Base-by-base conservation (phyloP, 768 basidiomycete species). In the Chalciporus pseudorubinellus region DNA sequence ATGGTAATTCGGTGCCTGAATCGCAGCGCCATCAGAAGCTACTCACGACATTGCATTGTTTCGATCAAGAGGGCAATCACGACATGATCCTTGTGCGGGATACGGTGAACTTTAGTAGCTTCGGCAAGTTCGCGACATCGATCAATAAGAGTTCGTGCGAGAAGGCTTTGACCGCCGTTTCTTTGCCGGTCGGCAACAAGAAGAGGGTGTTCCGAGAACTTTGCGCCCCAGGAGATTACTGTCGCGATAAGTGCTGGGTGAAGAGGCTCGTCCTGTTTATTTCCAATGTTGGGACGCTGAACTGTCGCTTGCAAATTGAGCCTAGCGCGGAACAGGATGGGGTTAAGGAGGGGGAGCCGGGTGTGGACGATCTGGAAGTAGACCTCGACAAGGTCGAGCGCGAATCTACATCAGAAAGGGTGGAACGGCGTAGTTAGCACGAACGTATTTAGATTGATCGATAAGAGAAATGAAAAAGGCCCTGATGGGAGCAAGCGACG, bases 331-430 rank as follows among this genome's bases (percentile, higher is more conserved):
- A 95, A 92, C 59, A 85, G 82, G 21, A 79, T 73, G 51, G 91
- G 90, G 72, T 92, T 89, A 67, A 95, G 82, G 45, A 94, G 80
- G 44, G 94, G 92, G 51, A 91, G 77, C 49, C 94, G 85, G 21
- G 89, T 87, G 69, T 95, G 92, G 36, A 91, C 88, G 53, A 90
- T 89, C 69, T 95, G 91, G 67, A 95, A 95, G 73, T 87, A 98
- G 40, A 95, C 92, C 71, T 97, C 92, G 63, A 95, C 85, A 47
- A 97, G 85, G 72, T 98, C 93, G 46, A 88, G 82, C 3, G 92
- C 88, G 63, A 98, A 90, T 70, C 94, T 97, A 50, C 36, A 61
- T 52, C 40, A 53, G 34, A 53, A 43, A 50, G 26, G 48, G 24
- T 47, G 60, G 41, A 39, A 57, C 13, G 29, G 39, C 24, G 50